Evolutionary conservation across 176 grass and related monocot genomes (phyloP).

Genomic region (sorghum (Sorghum bicolor)): DNA sequence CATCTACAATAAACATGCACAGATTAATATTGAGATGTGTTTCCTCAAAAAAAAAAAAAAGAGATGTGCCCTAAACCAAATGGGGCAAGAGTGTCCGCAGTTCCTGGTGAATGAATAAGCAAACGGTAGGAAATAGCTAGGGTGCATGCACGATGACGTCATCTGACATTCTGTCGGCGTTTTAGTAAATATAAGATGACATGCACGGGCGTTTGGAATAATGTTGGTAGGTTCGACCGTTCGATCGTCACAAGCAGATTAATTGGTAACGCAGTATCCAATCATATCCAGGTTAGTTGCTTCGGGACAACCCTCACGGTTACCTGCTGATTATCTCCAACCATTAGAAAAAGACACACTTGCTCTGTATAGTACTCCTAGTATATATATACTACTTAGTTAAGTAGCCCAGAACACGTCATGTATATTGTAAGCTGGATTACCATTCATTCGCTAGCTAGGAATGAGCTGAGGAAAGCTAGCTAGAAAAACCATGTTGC

Average conservation of each 20-base stretch:
- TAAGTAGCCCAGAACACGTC: not conserved
- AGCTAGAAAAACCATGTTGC: no score
- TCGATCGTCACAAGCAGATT: not conserved
- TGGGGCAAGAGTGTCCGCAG: no score
- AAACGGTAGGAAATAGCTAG: no score
- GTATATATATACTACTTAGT: not conserved
- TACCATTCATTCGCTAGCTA: not conserved
- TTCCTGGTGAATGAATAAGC: no score
- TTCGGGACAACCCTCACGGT: not conserved
- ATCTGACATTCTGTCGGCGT: not conserved
- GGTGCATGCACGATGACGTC: no score
- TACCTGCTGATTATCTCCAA: not conserved
- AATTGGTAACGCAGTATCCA: not conserved
- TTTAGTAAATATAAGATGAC: not conserved
- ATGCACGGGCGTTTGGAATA: not conserved
- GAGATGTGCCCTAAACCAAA: no score
- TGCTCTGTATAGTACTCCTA: not conserved
- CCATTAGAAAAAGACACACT: not conserved
- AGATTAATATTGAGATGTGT: no score
- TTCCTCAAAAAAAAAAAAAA: no score
- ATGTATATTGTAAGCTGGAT: not conserved
- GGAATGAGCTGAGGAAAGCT: not conserved
- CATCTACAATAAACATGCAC: no score
- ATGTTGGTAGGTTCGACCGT: not conserved
- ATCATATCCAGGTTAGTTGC: not conserved